Conservation (phyloP, 768 basidiomycete species). For the Russula earlei region DNA sequence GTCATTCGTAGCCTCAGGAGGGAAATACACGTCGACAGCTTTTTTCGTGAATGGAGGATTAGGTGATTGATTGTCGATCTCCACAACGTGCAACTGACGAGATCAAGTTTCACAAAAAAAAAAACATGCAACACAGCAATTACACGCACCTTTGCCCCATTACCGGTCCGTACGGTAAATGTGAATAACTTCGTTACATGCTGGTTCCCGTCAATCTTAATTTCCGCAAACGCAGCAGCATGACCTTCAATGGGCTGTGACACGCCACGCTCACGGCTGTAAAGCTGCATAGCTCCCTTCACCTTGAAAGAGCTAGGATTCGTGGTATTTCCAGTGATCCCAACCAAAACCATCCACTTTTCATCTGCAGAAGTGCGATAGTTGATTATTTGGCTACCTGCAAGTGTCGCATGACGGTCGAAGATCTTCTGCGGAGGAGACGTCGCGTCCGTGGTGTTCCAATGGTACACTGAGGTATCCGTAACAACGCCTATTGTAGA, state of each 20-base stretch:
- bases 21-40: conserved; percentile 98
- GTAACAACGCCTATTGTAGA: conserved; percentile 92
- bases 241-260: conserved; percentile 99
- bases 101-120: neutral
- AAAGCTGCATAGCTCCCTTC: conserved; percentile 97
- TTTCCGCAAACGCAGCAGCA: conserved; percentile 89
- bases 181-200: conserved; percentile 85
- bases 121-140: neutral
- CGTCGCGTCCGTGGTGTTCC: conserved; percentile 68
- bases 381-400: conserved; percentile 96
- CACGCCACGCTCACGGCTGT: conserved; percentile 85
- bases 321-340: conserved; percentile 84
- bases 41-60: conserved; percentile 95
- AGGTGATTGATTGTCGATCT: conserved; percentile 91
- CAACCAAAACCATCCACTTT: conserved; percentile 95
- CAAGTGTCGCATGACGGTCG: conserved; percentile 90
- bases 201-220: conserved; percentile 85
- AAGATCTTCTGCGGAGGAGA: conserved; percentile 87
- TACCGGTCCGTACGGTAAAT: conserved; percentile 93
- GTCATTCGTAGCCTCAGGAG: conserved; percentile 94
- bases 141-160: conserved; percentile 81
- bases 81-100: conserved; percentile 86
- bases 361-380: conserved; percentile 89
- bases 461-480: conserved; percentile 86
- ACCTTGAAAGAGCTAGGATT: conserved; percentile 97